These are phyloP conservation scores for Colletotrichum eremochloae DNA, from an alignment of 2,329 filamentous ascomycete species.

Conservation along the genomic window DNA sequence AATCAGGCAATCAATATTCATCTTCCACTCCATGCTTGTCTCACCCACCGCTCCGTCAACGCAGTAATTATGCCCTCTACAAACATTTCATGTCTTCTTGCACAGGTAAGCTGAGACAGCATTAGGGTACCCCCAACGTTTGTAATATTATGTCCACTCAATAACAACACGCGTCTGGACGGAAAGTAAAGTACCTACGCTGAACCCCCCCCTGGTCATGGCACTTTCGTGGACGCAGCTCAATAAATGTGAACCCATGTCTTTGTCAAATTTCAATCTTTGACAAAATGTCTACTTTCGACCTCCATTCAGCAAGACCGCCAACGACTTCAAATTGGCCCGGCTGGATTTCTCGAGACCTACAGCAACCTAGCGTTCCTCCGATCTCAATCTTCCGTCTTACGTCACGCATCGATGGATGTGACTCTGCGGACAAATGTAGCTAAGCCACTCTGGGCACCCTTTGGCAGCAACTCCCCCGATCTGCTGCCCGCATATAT, in stretches of 20 bases:
- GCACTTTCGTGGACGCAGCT: slow-evolving; percentile 14
- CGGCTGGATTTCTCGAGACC: slow-evolving; percentile 18
- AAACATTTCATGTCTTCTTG: not conserved
- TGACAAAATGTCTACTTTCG: slow-evolving; percentile 5
- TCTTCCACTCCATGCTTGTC: not conserved
- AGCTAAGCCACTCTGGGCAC: slow-evolving; percentile 8
- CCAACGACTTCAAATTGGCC: slow-evolving; percentile 16
- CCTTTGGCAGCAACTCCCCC: not conserved
- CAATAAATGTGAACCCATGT: slow-evolving; percentile 39
- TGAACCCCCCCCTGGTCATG: not conserved
- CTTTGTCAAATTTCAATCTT: not conserved
- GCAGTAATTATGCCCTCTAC: not conserved
- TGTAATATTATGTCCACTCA: slow-evolving; percentile 14
- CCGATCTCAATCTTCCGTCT: slow-evolving; percentile 9
- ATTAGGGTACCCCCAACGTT: slow-evolving; percentile 17
- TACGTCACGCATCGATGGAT: slow-evolving; percentile 15
- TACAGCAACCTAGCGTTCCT: slow-evolving; percentile 11
- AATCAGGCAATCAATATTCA: not conserved
- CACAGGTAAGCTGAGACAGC: slow-evolving; percentile 7
- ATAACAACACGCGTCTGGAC: not conserved
- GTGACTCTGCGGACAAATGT: not conserved
- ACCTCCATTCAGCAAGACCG: slow-evolving; percentile 10
- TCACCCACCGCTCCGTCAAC: not conserved
- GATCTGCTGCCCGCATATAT: slow-evolving; percentile 12
- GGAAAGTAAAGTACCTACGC: not conserved